Evolutionary conservation across 345 rosid species (phyloP).

Genomic region (Pugionium cornutum): DNA sequence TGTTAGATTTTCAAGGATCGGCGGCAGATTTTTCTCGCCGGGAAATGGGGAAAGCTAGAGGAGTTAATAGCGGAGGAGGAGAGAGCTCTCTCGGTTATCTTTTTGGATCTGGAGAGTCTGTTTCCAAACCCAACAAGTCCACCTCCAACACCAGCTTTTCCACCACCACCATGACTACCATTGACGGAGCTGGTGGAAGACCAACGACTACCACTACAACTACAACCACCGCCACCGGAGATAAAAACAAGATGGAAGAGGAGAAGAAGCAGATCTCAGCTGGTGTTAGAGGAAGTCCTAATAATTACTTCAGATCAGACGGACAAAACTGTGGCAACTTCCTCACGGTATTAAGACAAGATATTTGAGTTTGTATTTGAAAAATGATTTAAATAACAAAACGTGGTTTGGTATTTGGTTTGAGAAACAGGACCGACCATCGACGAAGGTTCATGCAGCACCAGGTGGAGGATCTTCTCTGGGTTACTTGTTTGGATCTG

Average conservation of each 20-base stretch:
- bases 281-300: constrained; percentile 63
- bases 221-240: constrained; percentile 38
- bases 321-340: constrained; percentile 89
- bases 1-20: constrained; percentile 10
- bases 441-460: constrained; percentile 59
- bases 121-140: constrained; percentile 48
- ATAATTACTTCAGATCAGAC: constrained; percentile 75
- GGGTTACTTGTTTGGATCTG: constrained; percentile 54
- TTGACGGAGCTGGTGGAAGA: constrained; percentile 59
- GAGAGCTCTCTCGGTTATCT: constrained; percentile 92
- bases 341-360: constrained; percentile 52
- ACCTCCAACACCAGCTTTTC: constrained; percentile 27
- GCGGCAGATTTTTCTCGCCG: constrained; percentile 25
- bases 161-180: constrained; percentile 40
- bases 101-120: constrained; percentile 66
- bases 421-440: constrained; percentile 52
- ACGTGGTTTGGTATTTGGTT: constrained; percentile 3
- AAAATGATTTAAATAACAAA: not conserved
- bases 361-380: not conserved
- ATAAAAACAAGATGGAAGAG: constrained; percentile 43
- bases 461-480: constrained; percentile 63
- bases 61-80: constrained; percentile 82
- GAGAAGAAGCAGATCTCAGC: constrained; percentile 57
- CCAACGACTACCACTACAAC: constrained; percentile 38
- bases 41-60: constrained; percentile 70